These are phyloP conservation scores for Russula vinacea DNA, from an alignment of 768 basidiomycete genomes.

Conservation along the genomic window DNA sequence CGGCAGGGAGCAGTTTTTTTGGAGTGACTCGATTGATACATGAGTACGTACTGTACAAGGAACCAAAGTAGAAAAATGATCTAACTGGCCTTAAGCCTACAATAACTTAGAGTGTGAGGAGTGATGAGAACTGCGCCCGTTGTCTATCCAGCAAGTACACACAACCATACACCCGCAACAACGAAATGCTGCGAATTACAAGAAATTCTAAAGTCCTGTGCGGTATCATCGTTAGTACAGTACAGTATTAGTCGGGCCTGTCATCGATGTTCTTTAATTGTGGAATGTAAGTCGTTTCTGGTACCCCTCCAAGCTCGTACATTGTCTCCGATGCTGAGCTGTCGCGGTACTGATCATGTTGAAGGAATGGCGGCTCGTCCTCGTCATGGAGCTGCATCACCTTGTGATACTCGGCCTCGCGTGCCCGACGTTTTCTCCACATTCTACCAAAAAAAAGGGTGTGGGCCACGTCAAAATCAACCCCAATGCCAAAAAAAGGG, in stretches of 20 bases:
- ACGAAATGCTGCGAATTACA: not conserved
- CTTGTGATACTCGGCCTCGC: conserved; percentile 9
- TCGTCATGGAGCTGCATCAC: conserved; percentile 8
- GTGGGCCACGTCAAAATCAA: not conserved
- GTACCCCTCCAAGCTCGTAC: not conserved
- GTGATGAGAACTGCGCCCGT: not conserved
- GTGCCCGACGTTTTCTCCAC: conserved; percentile 22
- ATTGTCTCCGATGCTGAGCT: not conserved
- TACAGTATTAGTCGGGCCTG: too few species aligned
- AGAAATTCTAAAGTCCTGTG: not conserved
- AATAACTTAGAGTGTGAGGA: not conserved
- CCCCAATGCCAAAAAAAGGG: not conserved
- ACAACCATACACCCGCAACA: not conserved
- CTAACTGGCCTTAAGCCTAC: not conserved
- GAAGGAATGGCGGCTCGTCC: conserved; percentile 9
- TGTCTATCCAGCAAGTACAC: not conserved
- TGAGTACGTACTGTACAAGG: not conserved
- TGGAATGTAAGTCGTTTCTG: not conserved
- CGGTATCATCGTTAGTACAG: not conserved
- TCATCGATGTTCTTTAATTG: conserved; percentile 4
- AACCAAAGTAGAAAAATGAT: not conserved
- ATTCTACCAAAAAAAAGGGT: conserved; percentile 8
- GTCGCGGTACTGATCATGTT: not conserved
- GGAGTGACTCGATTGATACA: too few species aligned
- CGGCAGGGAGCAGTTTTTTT: too few species aligned